Evolutionary conservation across 352 stramenopile genomes (phyloP), one percentile per base, ranked within the genome.

Genomic region (Phytophthora sansomeana): DNA sequence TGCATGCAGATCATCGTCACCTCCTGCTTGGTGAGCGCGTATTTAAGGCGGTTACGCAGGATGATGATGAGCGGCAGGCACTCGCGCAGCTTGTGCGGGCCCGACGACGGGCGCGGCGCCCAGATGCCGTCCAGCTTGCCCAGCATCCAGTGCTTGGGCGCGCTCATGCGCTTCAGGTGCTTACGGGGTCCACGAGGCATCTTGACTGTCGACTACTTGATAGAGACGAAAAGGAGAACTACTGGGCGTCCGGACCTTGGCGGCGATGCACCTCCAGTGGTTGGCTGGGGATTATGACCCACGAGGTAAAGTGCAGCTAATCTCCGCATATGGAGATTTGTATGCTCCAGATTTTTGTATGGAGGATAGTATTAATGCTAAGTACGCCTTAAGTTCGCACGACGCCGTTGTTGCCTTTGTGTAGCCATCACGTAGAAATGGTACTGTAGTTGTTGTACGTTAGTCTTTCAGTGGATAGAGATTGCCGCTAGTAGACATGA

Each of bases 1-100:
- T 99, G 94, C 91, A 99, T 99, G 89, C 96, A 99, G 80, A 99
- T 99, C 89, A 98, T 97, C 49, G 96, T 98, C 51, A 97, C 97
- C 82, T 99, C 97, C 81, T 98, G 95, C 81, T 97, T 97, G 69
- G 96, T 99, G 14, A 99, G 84, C 32, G 98, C 97, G 82, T 99
- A 99, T 87, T 99, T 99, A 17, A 99, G 93, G 62, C 97, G 94
- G 81, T 99, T 99, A 74, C 97, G 96, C 61, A 99, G 91, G 75
- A 99, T 98, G 67, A 99, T 96, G 65, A 97, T 87, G 55, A 99
- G 79, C 52, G 97, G 98, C 70, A 99, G 75, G 81, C 96, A 99
- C 83, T 99, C 97, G 71, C 97, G 96, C 53, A 98, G 82, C 89
- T 99, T 99, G 96, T 99, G 97, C 72, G 98, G 98, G 77, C 98